These are phyloP conservation scores for Citrullus mucosospermus DNA, from an alignment of 306 rosid genomes.

Conservation along the genomic window DNA sequence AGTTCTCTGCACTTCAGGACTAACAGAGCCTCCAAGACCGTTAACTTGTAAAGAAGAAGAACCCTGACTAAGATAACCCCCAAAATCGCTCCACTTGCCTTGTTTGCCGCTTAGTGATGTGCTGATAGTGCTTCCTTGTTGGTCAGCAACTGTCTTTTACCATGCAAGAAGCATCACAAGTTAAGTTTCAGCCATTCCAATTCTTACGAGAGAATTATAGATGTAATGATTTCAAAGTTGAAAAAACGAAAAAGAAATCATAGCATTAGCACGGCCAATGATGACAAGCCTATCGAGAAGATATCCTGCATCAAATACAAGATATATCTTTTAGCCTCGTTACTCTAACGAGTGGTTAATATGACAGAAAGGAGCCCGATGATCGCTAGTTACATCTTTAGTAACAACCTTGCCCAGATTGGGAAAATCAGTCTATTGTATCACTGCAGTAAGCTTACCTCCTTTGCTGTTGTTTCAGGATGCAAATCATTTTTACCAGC, in stretches of 20 bases:
- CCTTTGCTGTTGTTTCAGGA: conserved; percentile 20
- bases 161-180: conserved; percentile 30
- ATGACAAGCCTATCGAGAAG: not conserved
- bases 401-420: not conserved
- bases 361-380: not conserved
- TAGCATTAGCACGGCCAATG: not conserved
- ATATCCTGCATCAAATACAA: not conserved
- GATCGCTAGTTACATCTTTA: not conserved
- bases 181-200: conserved; percentile 21
- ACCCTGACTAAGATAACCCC: conserved; percentile 20
- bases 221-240: not conserved
- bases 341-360: not conserved
- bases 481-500: conserved; percentile 21
- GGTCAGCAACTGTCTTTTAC: conserved; percentile 46
- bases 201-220: not conserved
- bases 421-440: not conserved
- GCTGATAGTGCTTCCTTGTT: conserved; percentile 21
- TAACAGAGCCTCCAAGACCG: conserved; percentile 19
- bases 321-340: not conserved
- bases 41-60: conserved; percentile 22
- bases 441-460: conserved; percentile 18
- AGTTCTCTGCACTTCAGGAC: conserved; percentile 48
- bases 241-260: not conserved
- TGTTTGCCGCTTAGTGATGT: conserved; percentile 24
- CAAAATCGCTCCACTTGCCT: conserved; percentile 15